Conservation (phyloP, 257 asterid genomes). For the Cinchona pubescens region DNA sequence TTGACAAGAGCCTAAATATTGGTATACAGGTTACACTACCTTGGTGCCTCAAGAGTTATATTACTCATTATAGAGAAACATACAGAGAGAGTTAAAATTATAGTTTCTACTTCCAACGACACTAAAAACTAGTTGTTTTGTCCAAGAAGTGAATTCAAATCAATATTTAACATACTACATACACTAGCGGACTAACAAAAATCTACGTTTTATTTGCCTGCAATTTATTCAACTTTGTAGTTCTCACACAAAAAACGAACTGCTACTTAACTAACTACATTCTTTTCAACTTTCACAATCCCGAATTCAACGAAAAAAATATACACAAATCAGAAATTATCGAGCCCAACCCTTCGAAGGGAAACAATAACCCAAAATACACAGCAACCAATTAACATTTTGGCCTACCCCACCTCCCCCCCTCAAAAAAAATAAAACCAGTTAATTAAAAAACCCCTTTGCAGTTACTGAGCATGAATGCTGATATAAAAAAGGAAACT, state of each 20-base stretch:
- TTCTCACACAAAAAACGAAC: background rate
- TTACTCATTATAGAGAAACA: no score
- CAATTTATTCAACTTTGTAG: background rate
- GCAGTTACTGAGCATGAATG: background rate
- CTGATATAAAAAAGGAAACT: background rate
- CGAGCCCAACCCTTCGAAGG: background rate
- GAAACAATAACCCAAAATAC: no score
- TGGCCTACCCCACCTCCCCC: background rate
- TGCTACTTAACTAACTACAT: background rate
- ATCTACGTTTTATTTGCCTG: background rate
- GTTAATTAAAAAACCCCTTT: no score
- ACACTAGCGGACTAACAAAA: background rate
- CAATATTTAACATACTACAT: background rate
- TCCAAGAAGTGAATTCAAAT: background rate
- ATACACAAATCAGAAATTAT: background rate
- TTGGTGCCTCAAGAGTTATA: background rate
- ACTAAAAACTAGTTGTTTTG: no score
- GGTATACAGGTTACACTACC: background rate
- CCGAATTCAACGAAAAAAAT: background rate
- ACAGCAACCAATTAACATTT: no score
- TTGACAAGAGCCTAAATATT: background rate
- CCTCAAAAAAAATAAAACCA: background rate
- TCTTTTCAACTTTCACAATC: background rate
- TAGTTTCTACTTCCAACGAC: background rate
- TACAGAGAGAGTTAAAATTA: no score